A percentile compares a stretch with the other conserved stretches of the same genome.
Evolutionary conservation across 345 rosid genomes (phyloP).

Genomic region (Melaleuca quinquenervia): DNA sequence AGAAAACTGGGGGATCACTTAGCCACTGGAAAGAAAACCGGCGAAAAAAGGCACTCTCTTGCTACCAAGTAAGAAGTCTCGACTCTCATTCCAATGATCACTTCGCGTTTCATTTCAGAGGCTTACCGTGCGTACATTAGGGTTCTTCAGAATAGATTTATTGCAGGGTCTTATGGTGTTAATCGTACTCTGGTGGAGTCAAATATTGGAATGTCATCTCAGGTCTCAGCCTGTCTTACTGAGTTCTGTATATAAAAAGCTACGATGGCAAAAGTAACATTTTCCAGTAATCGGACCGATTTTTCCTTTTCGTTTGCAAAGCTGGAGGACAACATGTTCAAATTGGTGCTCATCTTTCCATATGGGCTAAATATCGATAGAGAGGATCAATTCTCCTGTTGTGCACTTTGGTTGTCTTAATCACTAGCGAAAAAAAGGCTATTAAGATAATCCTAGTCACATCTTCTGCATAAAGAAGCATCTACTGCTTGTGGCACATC

Average conservation of each 20-base stretch:
- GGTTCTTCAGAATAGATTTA: background rate
- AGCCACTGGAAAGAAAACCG: conserved; percentile 37
- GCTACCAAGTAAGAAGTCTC: conserved; percentile 54
- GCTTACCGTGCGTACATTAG: background rate
- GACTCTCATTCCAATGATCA: background rate
- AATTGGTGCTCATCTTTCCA: background rate
- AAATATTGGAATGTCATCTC: background rate
- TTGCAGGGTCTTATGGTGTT: background rate
- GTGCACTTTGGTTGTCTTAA: background rate
- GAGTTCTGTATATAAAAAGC: background rate
- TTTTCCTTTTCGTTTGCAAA: background rate
- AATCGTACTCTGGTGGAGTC: background rate
- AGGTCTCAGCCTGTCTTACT: background rate
- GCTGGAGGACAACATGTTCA: background rate
- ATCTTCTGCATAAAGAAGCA: background rate
- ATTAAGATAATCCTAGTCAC: background rate
- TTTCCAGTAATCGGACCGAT: background rate
- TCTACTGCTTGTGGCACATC: background rate
- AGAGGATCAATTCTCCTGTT: background rate
- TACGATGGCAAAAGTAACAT: background rate
- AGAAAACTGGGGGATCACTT: conserved; percentile 39
- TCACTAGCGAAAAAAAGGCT: background rate
- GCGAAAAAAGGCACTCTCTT: conserved; percentile 55
- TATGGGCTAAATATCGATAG: background rate
- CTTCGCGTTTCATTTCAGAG: background rate